Conservation (phyloP, 768 basidiomycete species). For the Arthromyces matolae region DNA sequence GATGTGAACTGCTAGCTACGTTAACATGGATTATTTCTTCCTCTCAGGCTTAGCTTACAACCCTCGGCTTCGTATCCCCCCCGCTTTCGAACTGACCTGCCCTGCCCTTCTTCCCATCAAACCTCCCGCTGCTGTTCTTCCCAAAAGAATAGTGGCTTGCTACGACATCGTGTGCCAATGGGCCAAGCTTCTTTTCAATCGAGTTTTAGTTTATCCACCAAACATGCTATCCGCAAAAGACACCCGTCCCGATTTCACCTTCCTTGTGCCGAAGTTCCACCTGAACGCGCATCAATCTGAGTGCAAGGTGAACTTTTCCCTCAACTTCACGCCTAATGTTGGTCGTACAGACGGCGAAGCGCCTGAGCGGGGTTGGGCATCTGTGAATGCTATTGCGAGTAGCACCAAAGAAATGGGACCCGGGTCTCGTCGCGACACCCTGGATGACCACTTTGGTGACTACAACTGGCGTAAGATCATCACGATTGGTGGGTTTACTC, state of each 20-base stretch:
- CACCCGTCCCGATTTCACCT: constrained; percentile 4
- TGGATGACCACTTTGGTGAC: not conserved
- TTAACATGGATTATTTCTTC: no score
- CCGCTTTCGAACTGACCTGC: no score
- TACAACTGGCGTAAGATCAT: not conserved
- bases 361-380: constrained; percentile 28
- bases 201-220: constrained; percentile 11
- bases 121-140: no score
- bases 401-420: not conserved
- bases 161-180: no score
- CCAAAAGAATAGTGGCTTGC: no score
- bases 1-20: constrained; percentile 12
- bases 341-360: constrained; percentile 32
- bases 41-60: no score
- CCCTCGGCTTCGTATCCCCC: no score
- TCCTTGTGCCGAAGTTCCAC: constrained; percentile 26
- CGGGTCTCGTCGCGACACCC: not conserved
- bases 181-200: constrained; percentile 16
- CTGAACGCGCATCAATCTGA: constrained; percentile 17
- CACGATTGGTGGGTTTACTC: not conserved
- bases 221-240: not conserved
- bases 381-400: constrained; percentile 21
- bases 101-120: no score
- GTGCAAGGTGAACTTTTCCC: constrained; percentile 22
- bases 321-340: no score